phyloP scores from a whole-genome alignment of 345 rosid genomes.

The Litchi chinensis region DNA sequence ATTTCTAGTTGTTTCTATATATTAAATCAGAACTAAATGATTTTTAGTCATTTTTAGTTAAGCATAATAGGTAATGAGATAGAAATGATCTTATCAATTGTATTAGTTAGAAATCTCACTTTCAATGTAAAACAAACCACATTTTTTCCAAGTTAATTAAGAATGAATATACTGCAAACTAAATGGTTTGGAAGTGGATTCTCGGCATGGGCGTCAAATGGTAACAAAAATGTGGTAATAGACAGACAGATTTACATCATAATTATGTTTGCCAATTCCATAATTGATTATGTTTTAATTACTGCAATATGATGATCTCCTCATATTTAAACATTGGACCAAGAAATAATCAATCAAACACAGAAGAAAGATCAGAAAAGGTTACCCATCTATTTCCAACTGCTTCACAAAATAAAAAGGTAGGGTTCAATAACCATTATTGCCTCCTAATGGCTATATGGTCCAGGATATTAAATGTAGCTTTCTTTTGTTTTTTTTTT shows the following conservation, averaged over 20 bases:
- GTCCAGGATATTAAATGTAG: neutral
- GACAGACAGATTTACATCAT: neutral
- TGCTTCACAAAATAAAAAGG: too few species aligned
- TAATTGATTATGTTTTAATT: neutral
- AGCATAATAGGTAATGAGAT: neutral
- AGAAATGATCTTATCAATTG: neutral
- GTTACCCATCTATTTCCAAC: too few species aligned
- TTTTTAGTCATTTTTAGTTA: slow-evolving; percentile 12
- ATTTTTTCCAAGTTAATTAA: neutral
- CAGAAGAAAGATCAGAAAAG: too few species aligned
- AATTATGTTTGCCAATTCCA: neutral
- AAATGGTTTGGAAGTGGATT: neutral
- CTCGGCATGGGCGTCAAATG: neutral
- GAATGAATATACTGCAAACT: neutral
- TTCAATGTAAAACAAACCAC: neutral
- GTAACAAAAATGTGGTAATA: neutral
- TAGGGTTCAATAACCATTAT: neutral
- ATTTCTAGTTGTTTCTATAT: neutral
- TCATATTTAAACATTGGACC: neutral
- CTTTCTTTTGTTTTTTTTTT: neutral
- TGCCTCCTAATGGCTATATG: neutral
- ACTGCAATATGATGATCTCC: neutral
- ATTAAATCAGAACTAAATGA: neutral
- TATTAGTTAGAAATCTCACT: neutral
- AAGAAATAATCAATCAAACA: neutral